phyloP scores from a whole-genome alignment of 768 basidiomycete genomes.

The Suillus decipiens region DNA sequence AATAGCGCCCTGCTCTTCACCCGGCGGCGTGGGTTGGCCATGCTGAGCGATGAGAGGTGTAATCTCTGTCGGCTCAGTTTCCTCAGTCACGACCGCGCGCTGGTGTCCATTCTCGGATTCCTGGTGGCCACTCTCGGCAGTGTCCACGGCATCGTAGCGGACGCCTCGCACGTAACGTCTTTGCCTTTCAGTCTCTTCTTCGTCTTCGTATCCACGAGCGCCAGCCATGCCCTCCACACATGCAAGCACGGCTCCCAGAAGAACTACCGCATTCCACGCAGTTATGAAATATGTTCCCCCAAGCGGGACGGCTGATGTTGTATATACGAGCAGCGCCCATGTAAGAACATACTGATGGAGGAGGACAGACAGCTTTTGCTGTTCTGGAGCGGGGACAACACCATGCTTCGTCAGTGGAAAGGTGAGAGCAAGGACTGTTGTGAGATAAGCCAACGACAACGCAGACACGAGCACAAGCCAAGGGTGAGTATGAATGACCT shows the following conservation, averaged over 20 bases:
- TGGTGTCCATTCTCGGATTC: conserved; percentile 13
- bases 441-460: conserved; percentile 52
- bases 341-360: conserved; percentile 58
- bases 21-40: conserved; percentile 3
- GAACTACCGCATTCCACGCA: conserved; percentile 51
- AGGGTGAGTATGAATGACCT: conserved; percentile 65
- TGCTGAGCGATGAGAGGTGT: conserved; percentile 53
- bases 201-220: conserved; percentile 16
- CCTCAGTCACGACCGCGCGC: conserved; percentile 30
- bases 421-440: conserved; percentile 43
- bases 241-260: conserved; percentile 42
- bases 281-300: conserved; percentile 61
- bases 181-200: conserved; percentile 10
- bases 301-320: conserved; percentile 46
- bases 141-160: conserved; percentile 29
- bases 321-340: conserved; percentile 56
- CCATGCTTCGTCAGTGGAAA: conserved; percentile 32
- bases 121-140: conserved; percentile 18
- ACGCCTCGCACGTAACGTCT: conserved; percentile 18
- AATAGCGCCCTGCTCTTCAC: conserved; percentile 23
- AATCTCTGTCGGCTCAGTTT: conserved; percentile 51
- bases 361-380: conserved; percentile 53
- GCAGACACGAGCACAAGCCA: conserved; percentile 52
- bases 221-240: conserved; percentile 37
- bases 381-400: conserved; percentile 30